Evolutionary conservation across 768 basidiomycete genomes (phyloP).

Genomic region (Mrakia blollopis): DNA sequence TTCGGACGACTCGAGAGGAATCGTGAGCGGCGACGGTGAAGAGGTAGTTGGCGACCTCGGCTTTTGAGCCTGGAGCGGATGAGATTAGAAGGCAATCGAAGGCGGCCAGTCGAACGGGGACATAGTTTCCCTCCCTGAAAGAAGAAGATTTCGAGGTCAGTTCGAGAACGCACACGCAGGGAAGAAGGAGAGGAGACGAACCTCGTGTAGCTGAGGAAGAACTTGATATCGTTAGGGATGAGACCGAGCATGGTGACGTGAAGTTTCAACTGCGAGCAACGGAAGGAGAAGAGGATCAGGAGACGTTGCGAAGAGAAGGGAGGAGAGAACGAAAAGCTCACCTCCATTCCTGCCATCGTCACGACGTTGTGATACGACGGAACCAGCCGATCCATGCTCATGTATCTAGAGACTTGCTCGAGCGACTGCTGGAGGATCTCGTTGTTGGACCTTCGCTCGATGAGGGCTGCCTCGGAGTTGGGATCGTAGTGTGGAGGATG

Average conservation of each 20-base stretch:
- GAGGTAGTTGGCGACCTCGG: constrained; percentile 74
- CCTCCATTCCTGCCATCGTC: constrained; percentile 84
- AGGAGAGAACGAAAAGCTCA: constrained; percentile 46
- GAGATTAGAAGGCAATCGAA: constrained; percentile 80
- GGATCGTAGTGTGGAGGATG: constrained; percentile 66
- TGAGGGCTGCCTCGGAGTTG: constrained; percentile 22
- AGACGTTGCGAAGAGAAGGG: not conserved
- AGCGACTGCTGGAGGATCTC: constrained; percentile 64
- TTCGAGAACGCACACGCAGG: not conserved
- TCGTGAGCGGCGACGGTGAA: constrained; percentile 82
- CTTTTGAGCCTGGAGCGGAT: constrained; percentile 75
- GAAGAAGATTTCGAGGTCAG: not conserved
- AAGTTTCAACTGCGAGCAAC: constrained; percentile 62
- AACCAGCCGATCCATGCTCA: constrained; percentile 89
- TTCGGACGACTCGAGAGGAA: constrained; percentile 70
- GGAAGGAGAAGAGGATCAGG: not conserved
- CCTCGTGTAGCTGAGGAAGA: constrained; percentile 87
- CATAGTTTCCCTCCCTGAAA: constrained; percentile 83
- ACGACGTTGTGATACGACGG: constrained; percentile 92
- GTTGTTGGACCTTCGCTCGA: constrained; percentile 10
- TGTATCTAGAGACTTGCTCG: constrained; percentile 81
- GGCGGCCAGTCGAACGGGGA: constrained; percentile 82
- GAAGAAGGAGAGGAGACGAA: constrained; percentile 44
- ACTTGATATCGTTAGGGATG: constrained; percentile 66
- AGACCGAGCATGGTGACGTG: constrained; percentile 70